Conservation (phyloP, 1,284 basidiomycete species). For the Ustilago curta region DNA sequence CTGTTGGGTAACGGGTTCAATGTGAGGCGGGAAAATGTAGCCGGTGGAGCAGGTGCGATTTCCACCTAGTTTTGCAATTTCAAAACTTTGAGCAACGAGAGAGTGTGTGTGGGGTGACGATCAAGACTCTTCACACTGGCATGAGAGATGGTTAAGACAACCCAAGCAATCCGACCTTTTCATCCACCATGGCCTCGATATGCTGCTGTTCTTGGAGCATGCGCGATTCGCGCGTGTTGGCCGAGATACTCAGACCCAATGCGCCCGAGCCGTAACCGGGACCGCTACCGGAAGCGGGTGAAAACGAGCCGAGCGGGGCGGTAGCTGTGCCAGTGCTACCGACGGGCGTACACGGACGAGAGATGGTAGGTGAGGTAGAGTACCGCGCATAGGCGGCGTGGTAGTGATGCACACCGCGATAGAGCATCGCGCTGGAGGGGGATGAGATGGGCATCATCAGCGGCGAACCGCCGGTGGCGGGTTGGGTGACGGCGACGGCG, state of each 20-base stretch:
- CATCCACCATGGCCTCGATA: slow-evolving; percentile 45
- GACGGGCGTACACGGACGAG: slow-evolving; percentile 37
- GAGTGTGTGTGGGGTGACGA: too few relatives aligned
- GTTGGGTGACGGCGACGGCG: background rate
- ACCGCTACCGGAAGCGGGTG: slow-evolving; percentile 43
- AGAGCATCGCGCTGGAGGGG: slow-evolving; percentile 25
- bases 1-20: slow-evolving; percentile 59
- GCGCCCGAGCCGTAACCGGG: slow-evolving; percentile 56
- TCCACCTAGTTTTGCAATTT: too few relatives aligned
- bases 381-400: slow-evolving; percentile 22
- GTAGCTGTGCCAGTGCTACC: too few relatives aligned
- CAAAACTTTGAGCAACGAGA: too few relatives aligned
- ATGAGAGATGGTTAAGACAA: too few relatives aligned
- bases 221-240: too few relatives aligned
- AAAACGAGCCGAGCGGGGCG: too few relatives aligned
- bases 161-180: slow-evolving; percentile 43
- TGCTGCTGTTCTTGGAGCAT: slow-evolving; percentile 42
- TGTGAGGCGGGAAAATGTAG: slow-evolving; percentile 54
- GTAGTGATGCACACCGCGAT: slow-evolving; percentile 24
- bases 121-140: too few relatives aligned
- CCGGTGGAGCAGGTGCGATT: slow-evolving; percentile 48
- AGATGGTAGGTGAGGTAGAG: slow-evolving; percentile 45
- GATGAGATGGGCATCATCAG: slow-evolving; percentile 37
- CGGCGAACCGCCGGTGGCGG: slow-evolving; percentile 22
- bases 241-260: slow-evolving; percentile 44